Evolutionary conservation across 805 yeast species (phyloP).

Genomic region (Helenozyma rhizophorensis): DNA sequence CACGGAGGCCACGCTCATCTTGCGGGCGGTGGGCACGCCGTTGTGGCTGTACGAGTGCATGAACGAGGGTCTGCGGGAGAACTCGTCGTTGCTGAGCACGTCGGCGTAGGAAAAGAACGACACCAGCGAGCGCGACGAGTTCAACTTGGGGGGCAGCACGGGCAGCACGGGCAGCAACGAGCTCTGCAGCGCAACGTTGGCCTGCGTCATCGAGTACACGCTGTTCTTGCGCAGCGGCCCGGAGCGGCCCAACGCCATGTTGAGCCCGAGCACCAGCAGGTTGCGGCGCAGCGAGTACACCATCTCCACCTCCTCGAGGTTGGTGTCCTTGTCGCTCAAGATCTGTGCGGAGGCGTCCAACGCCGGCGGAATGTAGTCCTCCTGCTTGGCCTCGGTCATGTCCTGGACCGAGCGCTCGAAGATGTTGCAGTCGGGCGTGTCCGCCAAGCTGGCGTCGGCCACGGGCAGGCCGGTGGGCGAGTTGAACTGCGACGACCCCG

Average conservation of each 20-base stretch:
- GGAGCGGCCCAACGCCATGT: constrained; percentile 46
- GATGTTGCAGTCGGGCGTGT: constrained; percentile 24
- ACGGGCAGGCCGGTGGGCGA: constrained; percentile 14
- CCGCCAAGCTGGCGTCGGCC: constrained; percentile 11
- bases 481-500: constrained; percentile 4
- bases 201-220: constrained; percentile 13
- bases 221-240: constrained; percentile 37
- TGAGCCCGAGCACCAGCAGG: constrained; percentile 46
- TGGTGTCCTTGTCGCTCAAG: constrained; percentile 53
- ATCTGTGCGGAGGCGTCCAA: constrained; percentile 71
- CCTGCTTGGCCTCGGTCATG: constrained; percentile 31
- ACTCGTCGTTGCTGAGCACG: constrained; percentile 65
- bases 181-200: constrained; percentile 4
- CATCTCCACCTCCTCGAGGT: constrained; percentile 68
- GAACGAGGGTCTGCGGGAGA: constrained; percentile 56
- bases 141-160: constrained; percentile 37
- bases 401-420: constrained; percentile 43
- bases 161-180: constrained; percentile 23
- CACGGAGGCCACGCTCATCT: constrained; percentile 14
- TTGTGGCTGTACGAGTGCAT: constrained; percentile 36
- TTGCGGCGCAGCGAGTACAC: constrained; percentile 56
- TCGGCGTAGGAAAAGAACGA: constrained; percentile 78
- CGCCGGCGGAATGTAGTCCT: constrained; percentile 77
- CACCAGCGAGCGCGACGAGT: constrained; percentile 33
- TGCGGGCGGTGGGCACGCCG: constrained; percentile 26